Conservation (phyloP, 2,329 filamentous ascomycete species). For the Cercospora sesami region DNA sequence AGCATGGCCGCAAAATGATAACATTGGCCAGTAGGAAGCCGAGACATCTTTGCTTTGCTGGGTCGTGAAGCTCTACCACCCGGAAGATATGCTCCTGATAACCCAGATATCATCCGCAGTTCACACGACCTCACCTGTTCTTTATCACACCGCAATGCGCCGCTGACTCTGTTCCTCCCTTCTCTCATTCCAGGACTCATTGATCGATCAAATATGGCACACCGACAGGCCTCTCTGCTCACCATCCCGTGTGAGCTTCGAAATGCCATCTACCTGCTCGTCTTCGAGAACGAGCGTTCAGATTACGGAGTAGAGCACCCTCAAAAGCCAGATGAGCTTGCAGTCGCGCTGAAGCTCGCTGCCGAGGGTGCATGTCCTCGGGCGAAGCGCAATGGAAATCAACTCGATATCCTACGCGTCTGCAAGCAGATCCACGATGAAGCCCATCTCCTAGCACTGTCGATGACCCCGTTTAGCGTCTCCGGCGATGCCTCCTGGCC, state of each 20-base stretch:
- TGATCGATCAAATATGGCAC: slow-evolving; percentile 6
- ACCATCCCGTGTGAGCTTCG: slow-evolving; percentile 36
- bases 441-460: slow-evolving; percentile 37
- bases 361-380: slow-evolving; percentile 3
- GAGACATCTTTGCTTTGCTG: not conserved
- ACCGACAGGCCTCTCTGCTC: slow-evolving; percentile 27
- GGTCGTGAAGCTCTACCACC: not conserved
- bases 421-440: slow-evolving; percentile 35
- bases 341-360: slow-evolving; percentile 21
- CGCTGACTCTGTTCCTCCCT: not conserved
- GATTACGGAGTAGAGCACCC: slow-evolving; percentile 1
- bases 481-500: slow-evolving; percentile 31
- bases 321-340: slow-evolving; percentile 16
- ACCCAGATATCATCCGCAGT: slow-evolving; percentile 6
- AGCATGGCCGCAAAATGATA: not conserved
- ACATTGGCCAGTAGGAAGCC: not conserved
- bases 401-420: slow-evolving; percentile 27
- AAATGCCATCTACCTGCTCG: slow-evolving; percentile 34
- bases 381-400: slow-evolving; percentile 11
- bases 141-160: not conserved
- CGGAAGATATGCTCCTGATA: not conserved
- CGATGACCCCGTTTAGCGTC: slow-evolving; percentile 35
- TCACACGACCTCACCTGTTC: not conserved
- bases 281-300: slow-evolving; percentile 27
- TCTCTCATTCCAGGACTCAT: not conserved